Percentiles rank a stretch among this genome's conserved stretches.
Evolutionary conservation across 2,329 filamentous ascomycete genomes (phyloP).

Genomic region (Fusarium xylarioides): DNA sequence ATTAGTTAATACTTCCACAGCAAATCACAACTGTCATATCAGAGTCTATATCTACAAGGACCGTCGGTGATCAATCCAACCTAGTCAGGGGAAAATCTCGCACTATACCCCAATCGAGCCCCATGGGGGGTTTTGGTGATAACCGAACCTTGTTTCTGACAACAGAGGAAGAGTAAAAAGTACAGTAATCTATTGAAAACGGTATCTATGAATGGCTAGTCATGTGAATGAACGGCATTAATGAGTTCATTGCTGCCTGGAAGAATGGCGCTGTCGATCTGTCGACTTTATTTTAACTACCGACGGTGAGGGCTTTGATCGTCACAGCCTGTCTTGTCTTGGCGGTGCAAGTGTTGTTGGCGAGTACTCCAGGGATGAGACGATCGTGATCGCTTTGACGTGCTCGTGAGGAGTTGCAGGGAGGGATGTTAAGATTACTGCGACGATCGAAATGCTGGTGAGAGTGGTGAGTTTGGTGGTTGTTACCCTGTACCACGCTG

Average conservation of each 20-base stretch:
- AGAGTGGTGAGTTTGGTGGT: background rate
- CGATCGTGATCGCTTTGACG: conserved; percentile 16
- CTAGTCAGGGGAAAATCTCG: conserved; percentile 20
- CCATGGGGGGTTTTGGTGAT: conserved; percentile 16
- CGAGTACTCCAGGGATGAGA: background rate
- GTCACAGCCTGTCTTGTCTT: conserved; percentile 1
- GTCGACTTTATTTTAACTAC: conserved; percentile 6
- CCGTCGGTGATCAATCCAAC: conserved; percentile 4
- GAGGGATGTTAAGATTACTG: background rate
- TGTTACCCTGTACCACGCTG: background rate
- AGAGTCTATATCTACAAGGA: background rate
- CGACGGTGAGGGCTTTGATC: conserved; percentile 3
- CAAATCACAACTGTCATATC: background rate
- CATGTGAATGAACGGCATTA: background rate
- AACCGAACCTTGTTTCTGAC: conserved; percentile 12
- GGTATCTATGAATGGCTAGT: conserved; percentile 5
- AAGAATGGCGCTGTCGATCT: conserved; percentile 1
- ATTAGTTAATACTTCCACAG: background rate
- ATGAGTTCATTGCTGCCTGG: background rate
- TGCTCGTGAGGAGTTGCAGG: background rate
- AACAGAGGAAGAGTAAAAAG: background rate
- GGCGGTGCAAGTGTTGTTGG: background rate
- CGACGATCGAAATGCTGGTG: background rate
- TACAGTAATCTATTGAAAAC: background rate
- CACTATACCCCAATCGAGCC: conserved; percentile 24